Evolutionary conservation across 768 basidiomycete species (phyloP), one percentile per base, ranked within the genome.

Genomic region (Kwoniella newhampshirensis): DNA sequence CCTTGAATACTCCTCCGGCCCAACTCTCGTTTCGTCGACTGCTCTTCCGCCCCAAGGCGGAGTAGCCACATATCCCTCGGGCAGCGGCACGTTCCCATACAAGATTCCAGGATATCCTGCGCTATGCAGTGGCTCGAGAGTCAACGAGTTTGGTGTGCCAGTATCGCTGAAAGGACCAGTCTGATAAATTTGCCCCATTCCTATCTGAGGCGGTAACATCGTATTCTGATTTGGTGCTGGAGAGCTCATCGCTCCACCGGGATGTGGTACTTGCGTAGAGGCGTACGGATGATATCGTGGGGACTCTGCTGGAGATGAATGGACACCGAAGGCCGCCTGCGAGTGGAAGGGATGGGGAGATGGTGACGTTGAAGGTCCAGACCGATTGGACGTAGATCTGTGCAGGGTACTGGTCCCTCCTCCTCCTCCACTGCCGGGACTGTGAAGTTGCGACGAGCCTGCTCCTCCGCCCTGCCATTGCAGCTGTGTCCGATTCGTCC

Each of bases 1-100:
- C 48, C 61, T 60, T 1, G 64, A 56, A 40, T 63, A 69, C 18
- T 65, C 61, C 2, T 58, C 61, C 17, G 53, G 48, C 15, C 57
- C 57, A 13, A 51, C 42, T 37, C 21, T 20, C 15, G 35, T 32
- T 28, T 56, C 32, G 28, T 54, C 54, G 17, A 28, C 51, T 1
- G 57, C 35, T 36, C 51, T 47, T 17, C 47, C 40, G 6, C 54
- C 54, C 27, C 23, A 28, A 25, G 32, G 51, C 4, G 47, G 57
- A 9, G 30, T 30, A 25, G 23, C 17, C 32, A 32, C 45, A 28
- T 46, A 52, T 17, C 57, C 45, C 17, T 60, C 63, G 1, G 59
- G 63, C 27, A 60, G 41, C 2, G 45, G 49, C n/a, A 59, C 54
- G 36, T 53, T 64, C 4, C 32, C 42, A 28, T 48, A 55, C 47